Base-by-base conservation (phyloP, 2,329 filamentous ascomycete genomes). In the Fusarium annulatum region DNA sequence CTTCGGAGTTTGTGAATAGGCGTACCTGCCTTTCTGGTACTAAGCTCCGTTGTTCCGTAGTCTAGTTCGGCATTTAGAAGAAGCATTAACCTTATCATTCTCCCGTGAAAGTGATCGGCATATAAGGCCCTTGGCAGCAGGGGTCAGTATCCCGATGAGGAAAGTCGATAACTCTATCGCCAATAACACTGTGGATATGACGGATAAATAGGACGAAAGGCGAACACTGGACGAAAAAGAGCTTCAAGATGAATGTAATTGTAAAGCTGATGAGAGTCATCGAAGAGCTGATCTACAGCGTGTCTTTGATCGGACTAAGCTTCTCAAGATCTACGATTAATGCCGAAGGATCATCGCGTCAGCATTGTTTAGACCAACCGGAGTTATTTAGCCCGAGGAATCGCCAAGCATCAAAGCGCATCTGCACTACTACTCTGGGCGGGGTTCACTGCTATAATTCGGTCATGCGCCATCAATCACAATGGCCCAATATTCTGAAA, bases 381-480 rank as follows among this genome's bases (percentile, higher is more conserved):
- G 65, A 55, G 38, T 28, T 62, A 34, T 41, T 43, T 42, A 55
- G 52, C 43, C 64, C 64, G 65, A 49, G 18, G 12, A 30, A 68
- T 68, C 42, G 65, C 65, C 65, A 68, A 68, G 65, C 15, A 23
- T 68, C 49, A n/a, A 43, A 38, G 65, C 36, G 46, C 56, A 36
- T 68, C 45, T 67, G 64, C 64, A 55, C 28, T 68, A 26, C 48
- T 30, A 68, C 65, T 48, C 19, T 43, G 33, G 7, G 64, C 65
- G 64, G 65, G 63, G 63, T 38, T 53, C 23, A 38, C 38, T 68
- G 5, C 65, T 68, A 6, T 16, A 68, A 68, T 55, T 38, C 56
- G 64, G 38, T 68, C 65, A 68, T 67, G 64, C 48, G 64, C 28
- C 52, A 68, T 61, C 64, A 65, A 38, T 67, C 65, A 67, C 65